Evolutionary conservation across 495 filamentous ascomycete species (phyloP).

Genomic region (Tuber borchii): DNA sequence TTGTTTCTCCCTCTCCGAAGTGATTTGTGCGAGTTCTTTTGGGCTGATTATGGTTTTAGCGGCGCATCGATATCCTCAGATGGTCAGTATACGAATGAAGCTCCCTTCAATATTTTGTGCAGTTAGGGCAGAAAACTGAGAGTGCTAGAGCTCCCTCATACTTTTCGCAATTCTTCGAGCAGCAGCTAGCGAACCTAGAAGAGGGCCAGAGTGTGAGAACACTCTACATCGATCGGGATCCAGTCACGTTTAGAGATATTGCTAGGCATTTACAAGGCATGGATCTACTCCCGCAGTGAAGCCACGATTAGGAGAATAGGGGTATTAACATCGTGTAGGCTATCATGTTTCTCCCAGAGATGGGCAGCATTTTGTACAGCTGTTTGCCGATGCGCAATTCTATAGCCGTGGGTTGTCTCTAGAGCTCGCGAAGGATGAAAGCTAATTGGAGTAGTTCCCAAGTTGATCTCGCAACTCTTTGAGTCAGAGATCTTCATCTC

Average conservation of each 20-base stretch:
- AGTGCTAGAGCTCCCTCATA: conserved; percentile 83
- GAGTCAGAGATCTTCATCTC: conserved; percentile 86
- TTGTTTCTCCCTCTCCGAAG: not conserved
- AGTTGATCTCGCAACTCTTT: conserved; percentile 88
- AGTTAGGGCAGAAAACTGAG: conserved; percentile 45
- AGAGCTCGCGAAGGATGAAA: conserved; percentile 18
- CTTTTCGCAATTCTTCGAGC: conserved; percentile 89
- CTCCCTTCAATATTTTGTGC: conserved; percentile 10
- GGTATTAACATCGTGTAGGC: conserved; percentile 46
- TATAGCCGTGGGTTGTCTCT: conserved; percentile 60
- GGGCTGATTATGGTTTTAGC: conserved; percentile 40
- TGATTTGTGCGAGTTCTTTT: not conserved
- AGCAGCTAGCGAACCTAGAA: conserved; percentile 56
- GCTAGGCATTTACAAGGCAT: conserved; percentile 78
- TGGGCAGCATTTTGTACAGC: conserved; percentile 75
- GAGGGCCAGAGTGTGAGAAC: conserved; percentile 51
- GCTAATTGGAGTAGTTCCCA: conserved; percentile 56
- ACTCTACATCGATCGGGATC: conserved; percentile 93
- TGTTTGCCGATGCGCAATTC: conserved; percentile 95
- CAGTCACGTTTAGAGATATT: conserved; percentile 81
- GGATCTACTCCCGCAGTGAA: conserved; percentile 5
- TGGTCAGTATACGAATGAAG: conserved; percentile 58
- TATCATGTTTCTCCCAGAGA: conserved; percentile 83
- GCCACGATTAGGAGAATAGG: not conserved
- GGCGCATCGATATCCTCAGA: conserved; percentile 94